These are phyloP conservation scores for Mucor piriformis DNA, from an alignment of 371 early-diverging fungal genomes.

Conservation along the genomic window DNA sequence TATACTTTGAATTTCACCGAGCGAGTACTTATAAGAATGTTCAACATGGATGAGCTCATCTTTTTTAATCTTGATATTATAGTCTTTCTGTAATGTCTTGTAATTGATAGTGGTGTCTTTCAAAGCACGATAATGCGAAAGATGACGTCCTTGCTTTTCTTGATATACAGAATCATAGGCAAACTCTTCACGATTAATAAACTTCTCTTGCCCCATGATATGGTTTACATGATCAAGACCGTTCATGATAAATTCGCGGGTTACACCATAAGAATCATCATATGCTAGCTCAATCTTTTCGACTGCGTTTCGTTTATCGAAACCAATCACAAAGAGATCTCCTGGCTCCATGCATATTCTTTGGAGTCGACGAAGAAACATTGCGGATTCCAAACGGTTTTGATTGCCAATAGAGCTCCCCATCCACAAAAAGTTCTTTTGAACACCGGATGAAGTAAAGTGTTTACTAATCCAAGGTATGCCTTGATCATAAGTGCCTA, in stretches of 20 bases:
- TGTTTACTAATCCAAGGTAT: slow-evolving; percentile 61
- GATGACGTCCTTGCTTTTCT: slow-evolving; percentile 74
- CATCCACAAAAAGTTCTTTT: slow-evolving; percentile 82
- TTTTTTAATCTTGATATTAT: slow-evolving; percentile 48
- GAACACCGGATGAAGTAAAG: slow-evolving; percentile 42
- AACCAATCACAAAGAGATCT: slow-evolving; percentile 81
- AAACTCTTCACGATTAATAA: slow-evolving; percentile 65
- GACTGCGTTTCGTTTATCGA: slow-evolving; percentile 79
- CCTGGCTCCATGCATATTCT: slow-evolving; percentile 59
- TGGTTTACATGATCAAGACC: slow-evolving; percentile 78
- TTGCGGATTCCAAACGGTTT: slow-evolving; percentile 56
- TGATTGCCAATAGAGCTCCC: slow-evolving; percentile 90
- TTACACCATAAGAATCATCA: slow-evolving; percentile 79
- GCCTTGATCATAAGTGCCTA: slow-evolving; percentile 89
- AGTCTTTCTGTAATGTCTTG: slow-evolving; percentile 27
- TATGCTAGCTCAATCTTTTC: slow-evolving; percentile 78
- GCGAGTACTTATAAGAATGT: slow-evolving; percentile 83
- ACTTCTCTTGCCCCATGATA: slow-evolving; percentile 59
- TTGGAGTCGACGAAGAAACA: slow-evolving; percentile 50
- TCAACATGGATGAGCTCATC: slow-evolving; percentile 90
- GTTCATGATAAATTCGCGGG: slow-evolving; percentile 85
- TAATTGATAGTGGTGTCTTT: slow-evolving; percentile 53
- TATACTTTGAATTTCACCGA: slow-evolving; percentile 60
- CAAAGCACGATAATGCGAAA: slow-evolving; percentile 73
- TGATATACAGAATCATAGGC: slow-evolving; percentile 78